Evolutionary conservation across 1,139 yeast species (phyloP), one percentile per base, ranked within the genome.

Genomic region (Meyerozyma carpophila): DNA sequence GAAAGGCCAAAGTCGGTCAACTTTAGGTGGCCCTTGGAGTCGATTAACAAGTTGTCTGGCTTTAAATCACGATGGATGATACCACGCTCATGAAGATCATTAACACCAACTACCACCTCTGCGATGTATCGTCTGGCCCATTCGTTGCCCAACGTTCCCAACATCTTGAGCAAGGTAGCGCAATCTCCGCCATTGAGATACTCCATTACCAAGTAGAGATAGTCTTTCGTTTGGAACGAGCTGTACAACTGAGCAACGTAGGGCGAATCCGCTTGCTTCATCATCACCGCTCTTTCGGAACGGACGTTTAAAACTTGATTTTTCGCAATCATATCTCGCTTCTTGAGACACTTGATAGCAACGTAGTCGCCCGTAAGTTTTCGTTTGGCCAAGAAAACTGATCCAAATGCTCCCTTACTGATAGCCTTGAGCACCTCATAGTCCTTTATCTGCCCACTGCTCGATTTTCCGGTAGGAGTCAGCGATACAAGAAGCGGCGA

Each of bases 361-460:
- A 87, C 94, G 60, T 90, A 87, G 50, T 94, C 98, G 2, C 98
- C 97, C 0, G 98, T 93, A 11, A 85, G 63, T 54, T 81, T 84
- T 53, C 94, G 77, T 50, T 84, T 80, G 0, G 96, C 93, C 14
- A 94, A 69, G 59, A 83, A 93, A 1, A 94, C 99, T 36, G 95
- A 85, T 0, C 98, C 98, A 70, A 91, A 94, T 0, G 99, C 98
- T 28, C 99, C 99, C 58, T 89, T 88, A 58, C 96, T 87, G 43
- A 94, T 90, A 0, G 98, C 96, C 58, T 90, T 90, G 45, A 94
- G 70, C 31, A 93, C 81, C 53, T 89, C 96, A 60, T 90, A 94
- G 62, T 94, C 98, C 49, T 78, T 79, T 26, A 91, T 90, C 2
- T 89, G 83, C 1, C 58, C 57, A 0, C 95, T 93, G 3, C 74